Conservation (phyloP, 495 filamentous ascomycete genomes). For the Talaromyces proteolyticus region DNA sequence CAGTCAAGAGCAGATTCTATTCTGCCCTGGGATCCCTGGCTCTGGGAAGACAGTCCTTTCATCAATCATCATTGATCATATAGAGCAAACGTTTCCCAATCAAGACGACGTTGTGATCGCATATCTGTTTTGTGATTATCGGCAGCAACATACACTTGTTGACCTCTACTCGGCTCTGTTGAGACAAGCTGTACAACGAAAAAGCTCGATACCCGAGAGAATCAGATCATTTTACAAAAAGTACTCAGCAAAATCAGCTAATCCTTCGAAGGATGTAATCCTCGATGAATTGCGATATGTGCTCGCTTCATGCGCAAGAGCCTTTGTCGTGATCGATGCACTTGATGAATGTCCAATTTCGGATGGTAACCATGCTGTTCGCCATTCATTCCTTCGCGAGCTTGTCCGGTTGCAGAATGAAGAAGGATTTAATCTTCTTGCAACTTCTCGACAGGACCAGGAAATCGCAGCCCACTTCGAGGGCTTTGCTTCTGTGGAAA, state of each 20-base stretch:
- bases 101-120: conserved; percentile 21
- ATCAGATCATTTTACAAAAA: conserved; percentile 15
- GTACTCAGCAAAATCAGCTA: conserved; percentile 9
- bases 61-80: conserved; percentile 21
- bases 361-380: not conserved
- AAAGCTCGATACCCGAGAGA: conserved; percentile 12
- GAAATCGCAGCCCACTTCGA: conserved; percentile 23
- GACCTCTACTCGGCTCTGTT: conserved; percentile 27
- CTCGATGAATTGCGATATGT: conserved; percentile 19
- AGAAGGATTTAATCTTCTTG: conserved; percentile 15
- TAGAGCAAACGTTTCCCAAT: conserved; percentile 7
- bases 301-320: conserved; percentile 10
- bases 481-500: conserved; percentile 15
- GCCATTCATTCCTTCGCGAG: conserved; percentile 14
- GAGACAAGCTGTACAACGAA: conserved; percentile 26
- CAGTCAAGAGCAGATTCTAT: conserved; percentile 12
- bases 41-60: conserved; percentile 38
- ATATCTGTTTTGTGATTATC: conserved; percentile 36
- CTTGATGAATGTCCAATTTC: conserved; percentile 18
- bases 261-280: conserved; percentile 19
- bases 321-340: conserved; percentile 38
- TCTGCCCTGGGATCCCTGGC: conserved; percentile 34
- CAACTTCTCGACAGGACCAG: conserved; percentile 30
- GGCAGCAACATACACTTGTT: conserved; percentile 13
- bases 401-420: conserved; percentile 3